phyloP scores from a whole-genome alignment of 2,329 filamentous ascomycete species.

The Ascochyta koolunga region DNA sequence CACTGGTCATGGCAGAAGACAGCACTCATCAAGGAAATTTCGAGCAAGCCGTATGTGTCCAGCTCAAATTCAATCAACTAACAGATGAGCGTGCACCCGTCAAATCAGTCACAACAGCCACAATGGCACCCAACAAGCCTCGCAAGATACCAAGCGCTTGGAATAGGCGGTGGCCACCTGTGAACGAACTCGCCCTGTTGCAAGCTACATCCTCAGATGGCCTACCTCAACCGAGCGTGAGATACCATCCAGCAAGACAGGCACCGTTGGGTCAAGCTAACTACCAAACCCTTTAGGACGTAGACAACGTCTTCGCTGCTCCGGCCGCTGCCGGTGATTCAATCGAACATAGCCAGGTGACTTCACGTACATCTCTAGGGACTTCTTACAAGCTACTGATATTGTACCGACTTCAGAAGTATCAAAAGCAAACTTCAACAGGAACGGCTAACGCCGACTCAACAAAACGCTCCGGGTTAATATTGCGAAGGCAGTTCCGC shows the following conservation, averaged over 20 bases:
- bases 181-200: constrained; percentile 35
- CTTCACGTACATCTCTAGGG: not conserved
- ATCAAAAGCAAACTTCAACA: not conserved
- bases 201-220: constrained; percentile 37
- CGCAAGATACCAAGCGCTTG: constrained; percentile 12
- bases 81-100: not conserved
- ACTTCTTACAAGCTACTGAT: not conserved
- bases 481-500: not conserved
- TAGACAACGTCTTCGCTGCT: constrained; percentile 1
- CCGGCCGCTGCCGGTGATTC: constrained; percentile 27
- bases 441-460: not conserved
- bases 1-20: too few relatives aligned
- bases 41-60: not conserved
- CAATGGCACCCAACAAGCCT: not conserved
- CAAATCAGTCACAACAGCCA: not conserved
- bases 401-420: not conserved
- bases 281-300: constrained; percentile 20
- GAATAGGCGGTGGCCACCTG: constrained; percentile 29
- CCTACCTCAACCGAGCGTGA: constrained; percentile 35
- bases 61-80: not conserved
- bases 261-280: not conserved
- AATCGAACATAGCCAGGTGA: constrained; percentile 33
- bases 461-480: not conserved
- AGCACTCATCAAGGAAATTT: not conserved
- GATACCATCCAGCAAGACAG: constrained; percentile 4